Base-by-base conservation (phyloP, 768 basidiomycete species). In the Boletus rubroflammeus region DNA sequence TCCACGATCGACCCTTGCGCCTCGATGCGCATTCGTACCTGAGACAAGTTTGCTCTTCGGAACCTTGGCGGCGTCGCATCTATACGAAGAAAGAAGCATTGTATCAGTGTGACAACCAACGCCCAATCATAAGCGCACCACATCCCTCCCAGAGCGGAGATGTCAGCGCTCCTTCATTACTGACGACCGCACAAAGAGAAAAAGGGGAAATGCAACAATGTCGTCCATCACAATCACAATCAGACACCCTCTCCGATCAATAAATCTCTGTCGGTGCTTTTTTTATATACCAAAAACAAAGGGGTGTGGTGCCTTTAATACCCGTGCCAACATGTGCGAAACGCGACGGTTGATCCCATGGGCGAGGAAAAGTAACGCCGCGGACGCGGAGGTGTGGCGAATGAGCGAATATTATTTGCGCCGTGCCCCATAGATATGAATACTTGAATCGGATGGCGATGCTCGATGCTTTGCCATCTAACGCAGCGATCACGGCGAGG, bases 221-320 rank as follows among this genome's bases (percentile, higher is more conserved):
- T 40, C 32, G 21, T 32, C 51, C 46, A 51, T 62, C 50, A 9
- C 60, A 51, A 56, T 66, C 54, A 34, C 59, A 17, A 65, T 62
- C 56, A 64, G 50, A 48, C 43, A 58, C 43, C 15, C 35, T n/a
- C n/a, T n/a, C 35, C 13, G 8, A 32, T 40, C 21, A 38, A 7
- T 21, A 32, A 13, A 29, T 35, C 11, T 29, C 44, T 35, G 35
- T 45, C 17, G 25, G 28, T 50, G 17, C 31, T 6, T 6, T 19
- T 17, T n/a, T n/a, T n/a, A n/a, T 51, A 25, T 17, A 49, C 36
- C 29, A 34, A 34, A 23, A 14, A n/a, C 17, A 50, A 15, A 13
- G 28, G 19, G 23, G 29, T 25, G 6, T 39, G 47, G 41, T 63
- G 44, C 44, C 43, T 52, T 50, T 48, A 28, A 50, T 52, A 43